Conservation (phyloP, 441 rosid species). For the Daphne laureola region DNA sequence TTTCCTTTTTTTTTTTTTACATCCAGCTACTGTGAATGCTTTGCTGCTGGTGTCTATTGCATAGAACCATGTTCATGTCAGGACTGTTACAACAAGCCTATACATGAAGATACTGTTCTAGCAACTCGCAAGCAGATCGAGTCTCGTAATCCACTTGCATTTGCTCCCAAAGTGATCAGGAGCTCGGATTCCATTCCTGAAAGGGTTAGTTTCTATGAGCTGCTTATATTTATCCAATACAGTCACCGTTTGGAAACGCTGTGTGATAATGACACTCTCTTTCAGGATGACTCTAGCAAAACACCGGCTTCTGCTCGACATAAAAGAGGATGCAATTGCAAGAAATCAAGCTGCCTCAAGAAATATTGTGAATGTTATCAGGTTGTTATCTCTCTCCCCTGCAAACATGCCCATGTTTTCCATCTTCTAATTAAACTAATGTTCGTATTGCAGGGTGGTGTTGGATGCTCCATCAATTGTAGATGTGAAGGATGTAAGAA, state of each 20-base stretch:
- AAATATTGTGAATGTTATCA: constrained; percentile 99
- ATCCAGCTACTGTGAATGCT: constrained; percentile 95
- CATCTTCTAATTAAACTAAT: constrained; percentile 18
- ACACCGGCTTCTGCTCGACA: constrained; percentile 99
- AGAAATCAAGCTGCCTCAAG: constrained; percentile 92
- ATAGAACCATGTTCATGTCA: constrained; percentile 96
- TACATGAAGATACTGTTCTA: constrained; percentile 92
- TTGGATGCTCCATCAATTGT: constrained; percentile 94
- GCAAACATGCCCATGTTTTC: constrained; percentile 5
- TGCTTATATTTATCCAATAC: constrained; percentile 8
- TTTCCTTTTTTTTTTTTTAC: constrained; percentile 11
- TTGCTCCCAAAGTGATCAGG: constrained; percentile 95
- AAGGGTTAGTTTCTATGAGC: constrained; percentile 41
- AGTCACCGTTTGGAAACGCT: constrained; percentile 5
- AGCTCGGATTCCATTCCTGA: constrained; percentile 52
- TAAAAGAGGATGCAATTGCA: constrained; percentile 99
- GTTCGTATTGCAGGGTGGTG: constrained; percentile 59
- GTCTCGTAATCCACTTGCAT: constrained; percentile 96
- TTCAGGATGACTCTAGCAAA: constrained; percentile 78
- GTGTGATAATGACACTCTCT: constrained; percentile 8
- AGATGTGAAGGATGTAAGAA: constrained; percentile 98
- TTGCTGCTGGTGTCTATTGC: constrained; percentile 99
- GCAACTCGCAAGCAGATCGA: constrained; percentile 98
- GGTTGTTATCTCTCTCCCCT: constrained; percentile 36
- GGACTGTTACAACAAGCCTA: constrained; percentile 96